Evolutionary conservation across 2,329 filamentous ascomycete genomes (phyloP).

Genomic region (Verticillium nonalfalfae): DNA sequence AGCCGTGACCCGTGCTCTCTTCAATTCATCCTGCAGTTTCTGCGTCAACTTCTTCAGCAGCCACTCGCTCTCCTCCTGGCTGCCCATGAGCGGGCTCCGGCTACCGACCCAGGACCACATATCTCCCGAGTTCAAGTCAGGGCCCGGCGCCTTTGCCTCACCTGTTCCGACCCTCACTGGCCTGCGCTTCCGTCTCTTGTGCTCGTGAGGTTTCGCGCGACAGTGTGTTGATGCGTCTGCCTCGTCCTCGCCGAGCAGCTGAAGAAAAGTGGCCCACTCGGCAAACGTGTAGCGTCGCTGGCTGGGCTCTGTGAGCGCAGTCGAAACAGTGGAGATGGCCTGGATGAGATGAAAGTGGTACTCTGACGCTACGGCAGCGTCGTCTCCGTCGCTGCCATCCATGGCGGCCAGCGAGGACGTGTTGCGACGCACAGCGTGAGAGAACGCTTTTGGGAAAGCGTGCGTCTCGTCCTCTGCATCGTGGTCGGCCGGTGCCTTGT

Average conservation of each 20-base stretch:
- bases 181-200: constrained; percentile 4
- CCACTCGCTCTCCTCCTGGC: constrained; percentile 65
- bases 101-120: constrained; percentile 70
- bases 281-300: constrained; percentile 68
- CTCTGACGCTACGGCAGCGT: constrained; percentile 23
- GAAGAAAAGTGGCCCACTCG: constrained; percentile 81
- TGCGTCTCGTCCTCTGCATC: constrained; percentile 23
- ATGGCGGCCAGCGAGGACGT: neutral
- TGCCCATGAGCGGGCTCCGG: constrained; percentile 62
- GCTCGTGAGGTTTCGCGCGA: constrained; percentile 22
- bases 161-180: neutral
- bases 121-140: constrained; percentile 11
- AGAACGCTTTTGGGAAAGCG: neutral
- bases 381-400: neutral
- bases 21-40: constrained; percentile 49
- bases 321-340: constrained; percentile 61
- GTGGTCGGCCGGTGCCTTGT: neutral
- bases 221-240: constrained; percentile 41
- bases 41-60: constrained; percentile 58
- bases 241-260: constrained; percentile 66
- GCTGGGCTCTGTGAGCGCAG: constrained; percentile 52
- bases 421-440: constrained; percentile 2
- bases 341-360: constrained; percentile 63
- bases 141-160: neutral
- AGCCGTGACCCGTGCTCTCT: constrained; percentile 19